Evolutionary conservation across 1,284 basidiomycete species (phyloP), one percentile per base, ranked within the genome.

Genomic region (Fistulinella staudtii): DNA sequence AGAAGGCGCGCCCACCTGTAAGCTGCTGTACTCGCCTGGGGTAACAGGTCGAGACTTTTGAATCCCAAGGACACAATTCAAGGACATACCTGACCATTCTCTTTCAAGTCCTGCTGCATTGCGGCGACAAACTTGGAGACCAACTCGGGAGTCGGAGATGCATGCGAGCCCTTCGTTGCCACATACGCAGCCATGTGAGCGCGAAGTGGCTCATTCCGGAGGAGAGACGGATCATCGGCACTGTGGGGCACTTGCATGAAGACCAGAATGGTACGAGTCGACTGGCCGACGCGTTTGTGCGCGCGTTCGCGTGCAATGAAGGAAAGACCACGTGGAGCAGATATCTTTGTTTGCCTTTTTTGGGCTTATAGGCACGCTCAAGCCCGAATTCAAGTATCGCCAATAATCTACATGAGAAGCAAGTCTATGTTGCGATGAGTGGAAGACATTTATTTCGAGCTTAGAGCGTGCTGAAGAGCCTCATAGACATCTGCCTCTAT

Each of bases 401-500:
- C n/a, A n/a, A n/a, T 58, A 54, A 21, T 25, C 11, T 25, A 11
- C 24, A 25, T 11, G 11, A 25, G 24, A 11, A 25, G 24, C 11
- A 15, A 41, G 24, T 58, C 52, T 58, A 55, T 14, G 42, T 45
- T 39, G 41, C 33, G 34, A 29, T 24, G 24, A 45, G 39, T 31
- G 23, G 21, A 22, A 42, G 33, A 44, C 45, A 49, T 49, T 67
- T 76, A 85, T 68, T 82, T 83, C 47, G 76, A 62, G 46, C 61
- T 62, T 43, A 94, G 68, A 50, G 94, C 93, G 56, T 90, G 78
- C 69, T 98, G 93, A 54, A 99, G 74, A 40, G 92, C 84, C 73
- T 97, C 93, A 67, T 93, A 97, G 53, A 99, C 94, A 64, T 96
- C 93, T 39, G 90, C 88, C 73, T 98, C 95, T 68, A 98, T 85